These are phyloP conservation scores for Phytophthora meadii DNA, from an alignment of 352 stramenopile species.

Conservation along the genomic window DNA sequence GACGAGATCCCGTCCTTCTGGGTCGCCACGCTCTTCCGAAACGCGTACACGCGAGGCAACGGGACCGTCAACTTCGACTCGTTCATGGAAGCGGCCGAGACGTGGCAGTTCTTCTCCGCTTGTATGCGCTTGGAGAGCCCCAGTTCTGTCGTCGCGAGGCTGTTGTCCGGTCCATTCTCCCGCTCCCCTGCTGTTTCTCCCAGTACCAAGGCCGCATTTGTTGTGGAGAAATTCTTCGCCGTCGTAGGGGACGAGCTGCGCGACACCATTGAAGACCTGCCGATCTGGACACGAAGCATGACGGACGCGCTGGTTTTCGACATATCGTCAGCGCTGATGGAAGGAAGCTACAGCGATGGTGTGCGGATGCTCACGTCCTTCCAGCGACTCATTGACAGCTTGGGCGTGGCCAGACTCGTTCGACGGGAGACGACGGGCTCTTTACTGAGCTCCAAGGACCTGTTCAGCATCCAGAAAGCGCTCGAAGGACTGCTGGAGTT, in stretches of 20 bases:
- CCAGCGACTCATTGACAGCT: conserved; percentile 58
- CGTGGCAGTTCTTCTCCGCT: conserved; percentile 86
- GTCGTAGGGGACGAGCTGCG: conserved; percentile 57
- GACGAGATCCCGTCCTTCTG: conserved; percentile 72
- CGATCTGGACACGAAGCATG: conserved; percentile 65
- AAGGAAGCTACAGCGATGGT: conserved; percentile 55
- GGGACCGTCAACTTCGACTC: conserved; percentile 89
- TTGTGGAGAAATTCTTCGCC: conserved; percentile 65
- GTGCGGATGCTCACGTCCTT: conserved; percentile 65
- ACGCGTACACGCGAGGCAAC: conserved; percentile 67
- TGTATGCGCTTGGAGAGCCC: conserved; percentile 84
- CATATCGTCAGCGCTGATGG: conserved; percentile 55
- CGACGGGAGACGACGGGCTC: conserved; percentile 62
- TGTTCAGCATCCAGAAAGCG: conserved; percentile 72
- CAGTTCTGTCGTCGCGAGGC: conserved; percentile 46
- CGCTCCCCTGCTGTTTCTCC: conserved; percentile 45
- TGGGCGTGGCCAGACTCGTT: conserved; percentile 57
- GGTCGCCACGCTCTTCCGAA: conserved; percentile 69
- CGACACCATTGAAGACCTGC: conserved; percentile 43
- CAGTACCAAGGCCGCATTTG: conserved; percentile 52
- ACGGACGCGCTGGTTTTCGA: conserved; percentile 62
- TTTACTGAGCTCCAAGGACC: conserved; percentile 62
- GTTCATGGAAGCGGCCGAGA: conserved; percentile 88
- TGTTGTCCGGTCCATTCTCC: conserved; percentile 28
- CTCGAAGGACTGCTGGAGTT: conserved; percentile 68